Percentiles rank a stretch among this genome's conserved stretches.
phyloP scores from a whole-genome alignment of 148 eudicot species.

The Oxyria digyna region DNA sequence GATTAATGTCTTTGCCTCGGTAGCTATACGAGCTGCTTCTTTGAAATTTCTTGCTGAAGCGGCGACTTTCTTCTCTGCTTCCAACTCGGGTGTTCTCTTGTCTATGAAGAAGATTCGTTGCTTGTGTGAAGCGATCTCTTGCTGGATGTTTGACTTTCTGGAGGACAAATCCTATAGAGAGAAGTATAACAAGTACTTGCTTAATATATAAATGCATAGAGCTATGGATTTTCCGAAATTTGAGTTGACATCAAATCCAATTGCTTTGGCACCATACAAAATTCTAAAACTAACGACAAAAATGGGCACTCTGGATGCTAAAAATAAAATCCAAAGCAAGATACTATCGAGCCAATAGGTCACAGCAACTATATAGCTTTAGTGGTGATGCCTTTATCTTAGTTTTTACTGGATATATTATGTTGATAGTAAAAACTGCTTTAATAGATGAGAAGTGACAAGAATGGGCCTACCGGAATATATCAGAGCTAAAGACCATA shows the following conservation, averaged over 20 bases:
- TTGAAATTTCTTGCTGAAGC: constrained; percentile 67
- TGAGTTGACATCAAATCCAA: neutral
- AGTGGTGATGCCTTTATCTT: neutral
- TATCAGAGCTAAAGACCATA: neutral
- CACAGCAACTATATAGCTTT: neutral
- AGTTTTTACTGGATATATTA: neutral
- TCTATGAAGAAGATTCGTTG: constrained; percentile 55
- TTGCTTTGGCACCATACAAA: neutral
- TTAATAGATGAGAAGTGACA: too few species aligned
- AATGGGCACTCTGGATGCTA: neutral
- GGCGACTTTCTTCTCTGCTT: constrained; percentile 76
- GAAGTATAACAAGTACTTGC: neutral
- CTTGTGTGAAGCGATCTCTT: constrained; percentile 40
- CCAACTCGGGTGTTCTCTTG: constrained; percentile 65
- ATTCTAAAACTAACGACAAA: neutral
- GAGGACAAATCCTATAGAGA: constrained; percentile 47
- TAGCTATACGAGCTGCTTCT: constrained; percentile 68
- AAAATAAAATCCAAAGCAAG: neutral
- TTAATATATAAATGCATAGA: neutral
- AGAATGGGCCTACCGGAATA: neutral
- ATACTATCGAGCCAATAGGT: neutral
- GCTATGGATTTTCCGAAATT: neutral
- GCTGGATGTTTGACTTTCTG: constrained; percentile 47
- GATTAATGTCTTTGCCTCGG: constrained; percentile 48
- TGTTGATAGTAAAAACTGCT: too few species aligned